Base-by-base conservation (phyloP, 176 grass and related monocot genomes). In the Aegilops longissima region DNA sequence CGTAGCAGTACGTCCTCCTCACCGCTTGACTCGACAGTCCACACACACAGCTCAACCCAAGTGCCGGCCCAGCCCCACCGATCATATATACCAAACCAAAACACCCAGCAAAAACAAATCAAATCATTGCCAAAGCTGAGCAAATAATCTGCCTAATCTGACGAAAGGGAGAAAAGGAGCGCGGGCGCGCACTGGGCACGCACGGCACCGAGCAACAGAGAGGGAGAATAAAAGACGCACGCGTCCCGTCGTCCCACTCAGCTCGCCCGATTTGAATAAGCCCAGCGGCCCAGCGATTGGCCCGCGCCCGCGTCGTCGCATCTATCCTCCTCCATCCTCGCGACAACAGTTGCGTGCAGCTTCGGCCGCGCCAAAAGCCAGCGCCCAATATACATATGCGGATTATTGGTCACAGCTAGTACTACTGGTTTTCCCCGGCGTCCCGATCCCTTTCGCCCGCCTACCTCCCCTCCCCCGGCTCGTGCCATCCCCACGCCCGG, bases 401-500 rank as follows among this genome's bases (percentile, higher is more conserved):
- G 45, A 49, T 14, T 49, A 49, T 49, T 49, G 45, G 45, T 49
- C 12, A 49, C 45, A 5, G 1, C 45, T 54, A 54, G 51, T 54
- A 47, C 42, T 5, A 52, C 14, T 68, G 39, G 25, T 16, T 69
- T 23, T 51, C 65, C 29, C 30, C 5, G 0, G 6, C 27, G 64
- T 80, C 79, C 79, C 61, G 61, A 80, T 80, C 79, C 8, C 61
- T 61, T 58, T 58, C 38, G 13, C 38, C 20, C 38, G 29, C 38
- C 9, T 8, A 2, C 76, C 8, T 12, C 49, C 42, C 8, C 5
- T 23, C 30, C 61, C 70, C 61, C 38, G 44, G 80, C 80, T 35
- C 80, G 80, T 82, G 80, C 80, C 65, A 1, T 35, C 80, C 80
- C 66, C 80, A 82, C 80, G 80, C 80, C 69, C 80, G 29, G 24